Conservation (phyloP, 139 green algal genomes). For the Closterium sp. region DNA sequence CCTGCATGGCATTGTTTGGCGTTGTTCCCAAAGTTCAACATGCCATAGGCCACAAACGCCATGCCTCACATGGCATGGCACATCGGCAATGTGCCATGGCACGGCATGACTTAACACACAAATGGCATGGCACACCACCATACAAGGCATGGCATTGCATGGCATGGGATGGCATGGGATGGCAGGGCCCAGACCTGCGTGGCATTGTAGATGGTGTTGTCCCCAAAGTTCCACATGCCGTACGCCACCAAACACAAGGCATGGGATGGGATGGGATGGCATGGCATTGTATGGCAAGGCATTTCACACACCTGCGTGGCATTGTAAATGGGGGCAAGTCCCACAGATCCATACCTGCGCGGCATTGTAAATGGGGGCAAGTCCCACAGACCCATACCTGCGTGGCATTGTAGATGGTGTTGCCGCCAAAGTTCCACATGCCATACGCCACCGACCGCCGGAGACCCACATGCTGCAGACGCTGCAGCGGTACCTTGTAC, state of each 20-base stretch:
- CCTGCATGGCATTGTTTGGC: too few relatives aligned
- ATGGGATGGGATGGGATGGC: not conserved
- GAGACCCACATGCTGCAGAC: slow-evolving; percentile 64
- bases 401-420: slow-evolving; percentile 52
- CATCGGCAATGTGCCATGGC: too few relatives aligned
- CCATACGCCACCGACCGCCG: slow-evolving; percentile 70
- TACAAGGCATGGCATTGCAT: not conserved
- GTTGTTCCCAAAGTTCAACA: too few relatives aligned
- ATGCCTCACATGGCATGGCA: too few relatives aligned
- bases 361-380: too few relatives aligned
- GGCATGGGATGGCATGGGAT: not conserved
- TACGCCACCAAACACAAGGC: too few relatives aligned
- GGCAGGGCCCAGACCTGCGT: slow-evolving; percentile 21
- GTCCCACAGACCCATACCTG: slow-evolving; percentile 32
- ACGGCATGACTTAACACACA: too few relatives aligned
- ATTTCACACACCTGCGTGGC: too few relatives aligned
- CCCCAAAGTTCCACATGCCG: too few relatives aligned
- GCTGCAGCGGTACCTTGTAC: slow-evolving; percentile 65
- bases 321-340: too few relatives aligned
- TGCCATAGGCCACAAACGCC: too few relatives aligned
- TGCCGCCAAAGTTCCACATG: slow-evolving; percentile 54
- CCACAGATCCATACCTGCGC: slow-evolving; percentile 21
- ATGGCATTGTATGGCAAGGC: too few relatives aligned
- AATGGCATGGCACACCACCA: not conserved
- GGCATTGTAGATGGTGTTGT: slow-evolving; percentile 55